Conservation (phyloP, 495 filamentous ascomycete genomes). For the Hypoxylon lienhwacheense region DNA sequence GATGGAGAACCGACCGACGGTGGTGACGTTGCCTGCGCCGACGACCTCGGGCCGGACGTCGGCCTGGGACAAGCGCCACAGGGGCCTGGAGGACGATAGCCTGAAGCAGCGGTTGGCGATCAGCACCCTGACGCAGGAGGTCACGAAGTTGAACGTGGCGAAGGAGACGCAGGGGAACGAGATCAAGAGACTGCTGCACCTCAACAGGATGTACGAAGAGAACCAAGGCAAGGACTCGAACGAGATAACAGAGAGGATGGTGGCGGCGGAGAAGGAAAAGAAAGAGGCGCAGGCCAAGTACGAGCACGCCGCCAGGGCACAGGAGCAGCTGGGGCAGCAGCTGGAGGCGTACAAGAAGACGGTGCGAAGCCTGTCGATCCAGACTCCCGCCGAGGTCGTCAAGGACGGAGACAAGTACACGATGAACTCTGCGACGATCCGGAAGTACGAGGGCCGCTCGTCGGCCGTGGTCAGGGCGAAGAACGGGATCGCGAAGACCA, state of each 20-base stretch:
- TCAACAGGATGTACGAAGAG: conserved; percentile 29
- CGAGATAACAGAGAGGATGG: conserved; percentile 1
- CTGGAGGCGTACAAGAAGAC: conserved; percentile 5
- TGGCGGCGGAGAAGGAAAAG: conserved; percentile 12
- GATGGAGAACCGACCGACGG: conserved; percentile 49
- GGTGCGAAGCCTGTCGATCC: neutral
- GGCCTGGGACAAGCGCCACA: conserved; percentile 41
- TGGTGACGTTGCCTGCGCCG: conserved; percentile 47
- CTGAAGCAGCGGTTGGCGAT: neutral
- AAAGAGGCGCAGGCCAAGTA: conserved; percentile 1
- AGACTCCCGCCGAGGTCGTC: neutral
- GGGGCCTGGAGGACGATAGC: conserved; percentile 23
- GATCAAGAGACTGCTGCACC: conserved; percentile 26
- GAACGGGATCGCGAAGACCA: conserved; percentile 16
- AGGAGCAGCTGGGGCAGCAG: conserved; percentile 1
- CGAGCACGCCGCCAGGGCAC: neutral
- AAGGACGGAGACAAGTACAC: neutral
- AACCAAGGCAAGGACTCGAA: conserved; percentile 14
- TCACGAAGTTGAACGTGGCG: conserved; percentile 12
- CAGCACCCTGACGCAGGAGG: neutral
- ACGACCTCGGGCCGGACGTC: conserved; percentile 37
- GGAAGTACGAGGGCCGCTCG: conserved; percentile 7
- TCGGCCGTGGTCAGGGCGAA: conserved; percentile 2
- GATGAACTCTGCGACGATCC: neutral
- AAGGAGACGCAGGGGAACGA: conserved; percentile 1